Evolutionary conservation across 352 stramenopile genomes (phyloP), one percentile per base, ranked within the genome.

Genomic region (Phytophthora europaea): DNA sequence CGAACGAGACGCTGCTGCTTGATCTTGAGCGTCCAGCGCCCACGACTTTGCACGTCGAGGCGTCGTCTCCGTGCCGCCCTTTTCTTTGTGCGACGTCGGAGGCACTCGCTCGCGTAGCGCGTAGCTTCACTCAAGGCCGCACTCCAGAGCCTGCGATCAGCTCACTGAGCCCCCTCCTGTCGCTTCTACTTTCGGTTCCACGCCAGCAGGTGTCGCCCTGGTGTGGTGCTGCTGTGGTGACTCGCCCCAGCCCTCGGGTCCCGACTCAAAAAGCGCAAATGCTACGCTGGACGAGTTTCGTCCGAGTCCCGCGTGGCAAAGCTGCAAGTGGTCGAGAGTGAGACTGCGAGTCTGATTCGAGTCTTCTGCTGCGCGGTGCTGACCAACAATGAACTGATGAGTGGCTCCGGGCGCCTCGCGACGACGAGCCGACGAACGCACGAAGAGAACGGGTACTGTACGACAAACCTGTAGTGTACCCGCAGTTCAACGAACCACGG

Each of bases 41-140:
- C 43, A 51, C 57, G 65, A 73, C 58, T 70, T 72, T 76, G 51
- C 52, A 73, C 67, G 67, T 76, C 68, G 57, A 76, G 59, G 51
- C 62, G 62, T 76, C 52, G 67, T 70, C n/a, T 55, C 8, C 22
- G n/a, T 54, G 22, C 2, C 61, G 34, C 52, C 43, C 57, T 73
- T 65, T 73, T 73, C 64, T 77, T 70, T 64, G 69, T 55, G 48
- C 50, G 52, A 40, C 48, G 22, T 20, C 59, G 58, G 26, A 8
- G 28, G 23, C 52, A 22, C 8, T 38, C 34, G 22, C 22, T 20
- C 51, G 26, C 10, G 43, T 50, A 50, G 43, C n/a, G 43, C 12
- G 43, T 22, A 51, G 43, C 43, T 51, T 23, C 43, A 51, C 43
- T 51, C 38, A 16, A 31, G 28, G 28, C 28, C 28, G 28, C 28